Percentiles rank a stretch among this genome's conserved stretches.
Evolutionary conservation across 768 basidiomycete species (phyloP).

Genomic region (Leccinum boreale): DNA sequence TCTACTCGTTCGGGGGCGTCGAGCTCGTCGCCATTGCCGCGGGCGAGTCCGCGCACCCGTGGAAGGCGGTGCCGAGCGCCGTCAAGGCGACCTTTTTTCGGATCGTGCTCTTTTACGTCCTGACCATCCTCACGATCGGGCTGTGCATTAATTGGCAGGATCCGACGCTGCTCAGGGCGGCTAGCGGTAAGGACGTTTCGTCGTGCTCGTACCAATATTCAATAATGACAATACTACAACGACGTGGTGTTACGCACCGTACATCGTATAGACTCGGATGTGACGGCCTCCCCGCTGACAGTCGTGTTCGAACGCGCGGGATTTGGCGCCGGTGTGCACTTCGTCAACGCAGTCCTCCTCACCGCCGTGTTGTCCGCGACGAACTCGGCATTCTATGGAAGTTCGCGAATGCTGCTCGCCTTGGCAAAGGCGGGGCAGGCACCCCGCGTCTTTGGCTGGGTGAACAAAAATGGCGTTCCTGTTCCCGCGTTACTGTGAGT

Average conservation of each 20-base stretch:
- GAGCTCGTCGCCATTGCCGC: conserved; percentile 74
- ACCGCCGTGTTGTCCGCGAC: conserved; percentile 65
- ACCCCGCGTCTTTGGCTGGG: conserved; percentile 60
- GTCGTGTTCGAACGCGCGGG: conserved; percentile 62
- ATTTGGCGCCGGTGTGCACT: conserved; percentile 57
- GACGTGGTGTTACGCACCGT: not conserved
- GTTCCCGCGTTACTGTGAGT: conserved; percentile 51
- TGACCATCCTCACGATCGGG: conserved; percentile 63
- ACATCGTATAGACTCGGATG: conserved; percentile 39
- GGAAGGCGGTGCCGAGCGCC: conserved; percentile 60
- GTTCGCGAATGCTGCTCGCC: conserved; percentile 56
- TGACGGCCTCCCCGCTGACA: conserved; percentile 59
- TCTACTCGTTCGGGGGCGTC: conserved; percentile 67
- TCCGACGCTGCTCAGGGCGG: conserved; percentile 47
- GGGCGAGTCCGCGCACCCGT: conserved; percentile 61
- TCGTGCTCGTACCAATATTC: not conserved
- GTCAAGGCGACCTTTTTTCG: conserved; percentile 68
- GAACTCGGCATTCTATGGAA: conserved; percentile 64
- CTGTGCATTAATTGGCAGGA: conserved; percentile 62
- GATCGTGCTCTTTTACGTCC: conserved; percentile 61
- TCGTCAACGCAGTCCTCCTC: conserved; percentile 66
- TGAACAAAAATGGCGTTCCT: conserved; percentile 63
- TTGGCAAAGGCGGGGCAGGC: conserved; percentile 67
- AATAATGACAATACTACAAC: not conserved
- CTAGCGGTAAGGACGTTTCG: conserved; percentile 31